Conservation (phyloP, 106 monocot genomes). For the Phalaenopsis aphrodite region DNA sequence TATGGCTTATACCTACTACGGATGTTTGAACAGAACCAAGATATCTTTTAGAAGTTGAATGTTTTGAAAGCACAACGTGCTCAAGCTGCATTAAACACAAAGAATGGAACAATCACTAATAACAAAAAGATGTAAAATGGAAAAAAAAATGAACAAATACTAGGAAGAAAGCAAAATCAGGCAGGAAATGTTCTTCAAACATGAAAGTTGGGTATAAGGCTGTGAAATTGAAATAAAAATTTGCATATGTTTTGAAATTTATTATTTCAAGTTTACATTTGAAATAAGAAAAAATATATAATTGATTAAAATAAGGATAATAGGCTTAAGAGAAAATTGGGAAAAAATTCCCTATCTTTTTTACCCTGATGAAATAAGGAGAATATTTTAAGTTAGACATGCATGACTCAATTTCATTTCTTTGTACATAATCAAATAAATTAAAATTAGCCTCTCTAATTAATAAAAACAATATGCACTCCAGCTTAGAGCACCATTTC, state of each 20-base stretch:
- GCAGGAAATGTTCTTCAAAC: not conserved
- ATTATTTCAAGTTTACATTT: not conserved
- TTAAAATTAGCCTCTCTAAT: no score
- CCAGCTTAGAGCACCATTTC: not conserved
- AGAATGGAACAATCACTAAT: not conserved
- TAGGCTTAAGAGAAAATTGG: not conserved
- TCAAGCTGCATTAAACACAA: slow-evolving; percentile 24
- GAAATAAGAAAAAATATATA: not conserved
- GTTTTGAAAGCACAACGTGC: slow-evolving; percentile 18
- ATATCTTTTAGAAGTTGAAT: slow-evolving; percentile 10
- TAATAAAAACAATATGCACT: not conserved
- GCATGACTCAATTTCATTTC: not conserved
- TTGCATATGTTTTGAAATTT: not conserved
- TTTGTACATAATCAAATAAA: not conserved
- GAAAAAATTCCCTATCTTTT: not conserved
- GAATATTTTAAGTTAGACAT: not conserved
- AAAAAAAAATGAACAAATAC: not conserved
- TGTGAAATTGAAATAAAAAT: not conserved
- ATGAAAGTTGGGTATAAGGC: not conserved
- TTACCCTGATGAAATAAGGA: not conserved
- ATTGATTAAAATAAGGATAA: not conserved
- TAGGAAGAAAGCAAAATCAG: not conserved
- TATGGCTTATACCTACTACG: slow-evolving; percentile 73
- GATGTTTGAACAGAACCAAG: slow-evolving; percentile 64
- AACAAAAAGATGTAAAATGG: not conserved